Percentiles rank a stretch among this genome's conserved stretches.
Conservation (phyloP, 2,329 filamentous ascomycete genomes). For the Pseudogymnoascus sp. region DNA sequence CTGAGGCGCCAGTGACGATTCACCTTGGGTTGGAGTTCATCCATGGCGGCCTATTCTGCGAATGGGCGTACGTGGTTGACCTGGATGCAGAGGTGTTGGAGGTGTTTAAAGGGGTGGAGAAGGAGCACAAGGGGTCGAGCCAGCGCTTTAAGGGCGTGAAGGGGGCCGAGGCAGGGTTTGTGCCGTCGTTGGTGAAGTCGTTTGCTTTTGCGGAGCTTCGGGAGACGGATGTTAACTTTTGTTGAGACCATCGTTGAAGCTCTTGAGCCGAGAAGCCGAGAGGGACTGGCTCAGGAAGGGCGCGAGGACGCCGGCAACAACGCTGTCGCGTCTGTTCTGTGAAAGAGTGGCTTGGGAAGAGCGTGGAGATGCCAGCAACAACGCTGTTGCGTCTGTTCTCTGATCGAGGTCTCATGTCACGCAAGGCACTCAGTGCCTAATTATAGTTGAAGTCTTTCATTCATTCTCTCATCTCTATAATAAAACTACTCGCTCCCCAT, state of each 20-base stretch:
- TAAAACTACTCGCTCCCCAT: background rate
- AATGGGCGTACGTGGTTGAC: background rate
- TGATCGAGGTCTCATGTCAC: background rate
- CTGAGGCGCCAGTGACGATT: background rate
- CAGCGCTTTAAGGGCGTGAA: background rate
- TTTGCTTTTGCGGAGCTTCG: background rate
- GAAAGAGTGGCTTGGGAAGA: no score
- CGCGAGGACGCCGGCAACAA: background rate
- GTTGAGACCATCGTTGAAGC: background rate
- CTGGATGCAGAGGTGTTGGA: background rate
- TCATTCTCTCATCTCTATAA: background rate
- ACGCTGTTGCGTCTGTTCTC: background rate
- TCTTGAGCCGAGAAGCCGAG: background rate
- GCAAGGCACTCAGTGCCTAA: background rate
- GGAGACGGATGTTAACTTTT: background rate
- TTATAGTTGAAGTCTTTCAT: background rate
- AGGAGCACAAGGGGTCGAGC: background rate
- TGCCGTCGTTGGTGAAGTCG: background rate
- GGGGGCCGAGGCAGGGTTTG: background rate
- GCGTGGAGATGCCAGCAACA: no score
- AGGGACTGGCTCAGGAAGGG: background rate
- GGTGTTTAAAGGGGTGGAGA: background rate
- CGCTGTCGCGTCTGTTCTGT: background rate
- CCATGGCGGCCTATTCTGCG: background rate
- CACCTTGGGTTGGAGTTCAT: background rate